Conservation (phyloP, 768 basidiomycete genomes). For the Auricularia heimuer region DNA sequence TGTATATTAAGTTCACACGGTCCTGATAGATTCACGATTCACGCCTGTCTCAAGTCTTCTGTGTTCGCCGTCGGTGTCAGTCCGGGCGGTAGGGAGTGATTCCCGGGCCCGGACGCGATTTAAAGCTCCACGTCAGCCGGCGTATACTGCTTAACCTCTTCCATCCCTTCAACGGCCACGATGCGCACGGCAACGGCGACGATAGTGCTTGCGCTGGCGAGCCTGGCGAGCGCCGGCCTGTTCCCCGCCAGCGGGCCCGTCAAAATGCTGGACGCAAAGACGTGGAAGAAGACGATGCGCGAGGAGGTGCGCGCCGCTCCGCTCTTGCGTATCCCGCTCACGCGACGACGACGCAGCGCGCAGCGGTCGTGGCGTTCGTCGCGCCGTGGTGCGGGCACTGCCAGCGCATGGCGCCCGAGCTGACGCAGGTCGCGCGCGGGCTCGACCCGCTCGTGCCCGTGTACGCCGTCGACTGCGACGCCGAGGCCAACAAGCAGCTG, state of each 20-base stretch:
- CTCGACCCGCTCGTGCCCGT: constrained; percentile 58
- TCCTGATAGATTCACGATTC: too few species aligned
- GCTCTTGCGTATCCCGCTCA: not conserved
- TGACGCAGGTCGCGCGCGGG: constrained; percentile 67
- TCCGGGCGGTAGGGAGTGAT: too few species aligned
- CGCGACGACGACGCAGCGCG: constrained; percentile 36
- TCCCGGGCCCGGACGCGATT: too few species aligned
- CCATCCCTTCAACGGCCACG: too few species aligned
- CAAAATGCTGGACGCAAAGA: constrained; percentile 62
- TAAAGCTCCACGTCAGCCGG: too few species aligned
- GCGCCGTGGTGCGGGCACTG: constrained; percentile 98
- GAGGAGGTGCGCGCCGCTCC: constrained; percentile 46
- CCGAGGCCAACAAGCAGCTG: constrained; percentile 64
- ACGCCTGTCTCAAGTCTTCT: too few species aligned
- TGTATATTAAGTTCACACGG: too few species aligned
- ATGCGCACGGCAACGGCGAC: not conserved
- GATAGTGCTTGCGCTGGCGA: constrained; percentile 21
- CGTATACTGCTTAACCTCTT: too few species aligned
- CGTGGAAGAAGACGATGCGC: constrained; percentile 65
- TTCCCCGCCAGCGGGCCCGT: constrained; percentile 48
- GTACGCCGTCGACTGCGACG: too few species aligned
- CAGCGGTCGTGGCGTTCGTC: constrained; percentile 78
- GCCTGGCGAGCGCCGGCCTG: constrained; percentile 43
- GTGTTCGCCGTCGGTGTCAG: too few species aligned
- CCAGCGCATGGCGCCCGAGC: constrained; percentile 76